Percentiles rank a stretch among this genome's conserved stretches.
phyloP scores from a whole-genome alignment of 352 stramenopile species.

The Phytopythium sindhum region DNA sequence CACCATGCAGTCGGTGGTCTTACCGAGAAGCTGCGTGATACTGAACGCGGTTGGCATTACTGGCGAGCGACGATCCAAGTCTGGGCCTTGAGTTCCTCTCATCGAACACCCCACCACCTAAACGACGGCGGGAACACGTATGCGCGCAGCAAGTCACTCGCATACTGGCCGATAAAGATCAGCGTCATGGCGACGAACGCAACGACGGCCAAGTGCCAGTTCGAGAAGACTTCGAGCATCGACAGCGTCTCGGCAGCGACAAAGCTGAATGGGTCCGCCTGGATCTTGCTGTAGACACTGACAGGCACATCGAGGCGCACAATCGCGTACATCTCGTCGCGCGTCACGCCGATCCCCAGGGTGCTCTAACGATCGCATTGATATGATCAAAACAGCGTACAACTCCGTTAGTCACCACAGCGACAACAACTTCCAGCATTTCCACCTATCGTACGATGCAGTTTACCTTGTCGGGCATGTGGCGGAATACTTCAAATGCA shows the following conservation, averaged over 20 bases:
- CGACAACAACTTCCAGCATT: no score
- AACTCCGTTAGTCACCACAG: neutral
- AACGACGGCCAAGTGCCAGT: constrained; percentile 70
- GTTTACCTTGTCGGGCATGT: constrained; percentile 81
- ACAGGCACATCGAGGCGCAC: constrained; percentile 57
- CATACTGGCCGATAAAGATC: constrained; percentile 83
- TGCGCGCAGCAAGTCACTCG: constrained; percentile 56
- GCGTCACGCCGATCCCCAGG: constrained; percentile 58
- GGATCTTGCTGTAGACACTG: constrained; percentile 75
- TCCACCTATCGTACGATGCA: neutral
- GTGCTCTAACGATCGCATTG: constrained; percentile 22
- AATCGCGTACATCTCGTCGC: constrained; percentile 51
- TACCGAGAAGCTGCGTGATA: neutral
- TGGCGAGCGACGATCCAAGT: neutral
- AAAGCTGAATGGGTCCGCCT: constrained; percentile 86
- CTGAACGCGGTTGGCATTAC: neutral
- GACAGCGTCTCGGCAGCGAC: constrained; percentile 82
- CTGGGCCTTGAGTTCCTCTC: neutral
- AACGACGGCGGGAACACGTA: constrained; percentile 67
- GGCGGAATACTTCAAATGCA: constrained; percentile 81
- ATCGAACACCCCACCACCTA: constrained; percentile 37
- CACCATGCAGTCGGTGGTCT: neutral
- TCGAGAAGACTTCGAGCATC: constrained; percentile 79
- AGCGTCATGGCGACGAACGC: constrained; percentile 80
- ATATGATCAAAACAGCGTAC: neutral